A percentile compares a stretch with the other conserved stretches of the same genome.
These are phyloP conservation scores for Penicillium sp. DNA, from an alignment of 2,329 filamentous ascomycete genomes.

Conservation along the genomic window DNA sequence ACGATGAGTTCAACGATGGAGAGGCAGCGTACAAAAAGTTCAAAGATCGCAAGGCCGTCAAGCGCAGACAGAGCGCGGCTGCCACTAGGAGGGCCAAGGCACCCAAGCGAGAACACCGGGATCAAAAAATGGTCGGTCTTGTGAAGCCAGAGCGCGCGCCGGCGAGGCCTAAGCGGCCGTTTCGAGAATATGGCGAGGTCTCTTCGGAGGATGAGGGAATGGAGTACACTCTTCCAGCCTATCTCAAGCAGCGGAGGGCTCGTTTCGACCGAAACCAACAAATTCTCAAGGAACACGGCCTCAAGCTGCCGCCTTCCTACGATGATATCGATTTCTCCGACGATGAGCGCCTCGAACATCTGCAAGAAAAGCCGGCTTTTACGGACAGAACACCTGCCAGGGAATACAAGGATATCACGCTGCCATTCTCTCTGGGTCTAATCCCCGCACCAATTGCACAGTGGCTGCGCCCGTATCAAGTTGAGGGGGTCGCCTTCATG, in stretches of 20 bases:
- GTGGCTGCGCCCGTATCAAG: slow-evolving; percentile 88
- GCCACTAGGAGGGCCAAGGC: slow-evolving; percentile 51
- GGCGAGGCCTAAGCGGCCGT: slow-evolving; percentile 30
- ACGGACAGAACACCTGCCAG: slow-evolving; percentile 63
- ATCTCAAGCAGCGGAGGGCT: slow-evolving; percentile 68
- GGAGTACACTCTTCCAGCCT: slow-evolving; percentile 68
- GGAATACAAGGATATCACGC: slow-evolving; percentile 71
- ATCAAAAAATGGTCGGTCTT: slow-evolving; percentile 41
- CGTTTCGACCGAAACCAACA: slow-evolving; percentile 67
- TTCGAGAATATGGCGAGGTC: slow-evolving; percentile 46
- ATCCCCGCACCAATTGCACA: slow-evolving; percentile 90
- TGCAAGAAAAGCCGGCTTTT: slow-evolving; percentile 73
- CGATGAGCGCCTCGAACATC: slow-evolving; percentile 61
- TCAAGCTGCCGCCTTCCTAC: slow-evolving; percentile 77
- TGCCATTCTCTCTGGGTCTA: slow-evolving; percentile 74
- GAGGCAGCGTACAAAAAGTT: slow-evolving; percentile 61
- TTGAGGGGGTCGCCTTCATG: slow-evolving; percentile 80
- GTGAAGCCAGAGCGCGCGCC: slow-evolving; percentile 32
- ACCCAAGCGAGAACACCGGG: slow-evolving; percentile 42
- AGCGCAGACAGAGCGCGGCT: slow-evolving; percentile 55
- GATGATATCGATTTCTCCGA: slow-evolving; percentile 76
- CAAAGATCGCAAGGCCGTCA: slow-evolving; percentile 60
- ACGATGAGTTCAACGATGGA: slow-evolving; percentile 42
- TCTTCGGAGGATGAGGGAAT: slow-evolving; percentile 58
- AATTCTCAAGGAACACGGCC: slow-evolving; percentile 64